A percentile compares a stretch with the other conserved stretches of the same genome.
Evolutionary conservation across 2,329 filamentous ascomycete species (phyloP).

Genomic region (Nemania serpens): DNA sequence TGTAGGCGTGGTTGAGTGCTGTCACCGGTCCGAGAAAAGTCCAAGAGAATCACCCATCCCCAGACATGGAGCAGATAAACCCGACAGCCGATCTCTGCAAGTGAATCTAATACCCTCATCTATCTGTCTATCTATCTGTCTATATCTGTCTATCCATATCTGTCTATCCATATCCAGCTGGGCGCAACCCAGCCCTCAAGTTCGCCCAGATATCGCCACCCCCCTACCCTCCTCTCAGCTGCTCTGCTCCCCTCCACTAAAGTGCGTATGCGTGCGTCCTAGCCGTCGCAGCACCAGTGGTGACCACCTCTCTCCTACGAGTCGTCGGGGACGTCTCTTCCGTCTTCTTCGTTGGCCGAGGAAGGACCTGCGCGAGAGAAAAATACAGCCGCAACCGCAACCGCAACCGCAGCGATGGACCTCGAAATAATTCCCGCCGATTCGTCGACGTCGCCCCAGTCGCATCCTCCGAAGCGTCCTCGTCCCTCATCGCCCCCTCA

Average conservation of each 20-base stretch:
- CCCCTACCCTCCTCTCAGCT: too few relatives aligned
- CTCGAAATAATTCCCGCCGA: constrained; percentile 50
- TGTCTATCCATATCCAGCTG: constrained; percentile 8
- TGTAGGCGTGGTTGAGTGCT: neutral
- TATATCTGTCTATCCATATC: neutral
- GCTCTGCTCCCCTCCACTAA: too few relatives aligned
- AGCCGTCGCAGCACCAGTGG: too few relatives aligned
- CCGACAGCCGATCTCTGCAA: constrained; percentile 19
- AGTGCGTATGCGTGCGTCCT: too few relatives aligned
- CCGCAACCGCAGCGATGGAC: constrained; percentile 17
- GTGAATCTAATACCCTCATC: constrained; percentile 10
- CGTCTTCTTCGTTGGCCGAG: too few relatives aligned
- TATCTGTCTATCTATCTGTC: neutral
- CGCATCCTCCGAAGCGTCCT: constrained; percentile 61
- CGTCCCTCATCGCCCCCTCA: constrained; percentile 55
- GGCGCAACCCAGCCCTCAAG: constrained; percentile 8
- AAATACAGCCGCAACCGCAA: neutral
- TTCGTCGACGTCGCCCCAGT: constrained; percentile 55
- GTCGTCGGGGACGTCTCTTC: too few relatives aligned
- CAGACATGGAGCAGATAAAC: constrained; percentile 26
- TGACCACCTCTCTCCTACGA: too few relatives aligned
- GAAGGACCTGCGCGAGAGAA: neutral
- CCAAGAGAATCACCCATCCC: neutral
- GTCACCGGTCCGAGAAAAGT: neutral
- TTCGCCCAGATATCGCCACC: neutral